Evolutionary conservation across 2,329 filamentous ascomycete genomes (phyloP).

Genomic region (Exophiala calicioides): DNA sequence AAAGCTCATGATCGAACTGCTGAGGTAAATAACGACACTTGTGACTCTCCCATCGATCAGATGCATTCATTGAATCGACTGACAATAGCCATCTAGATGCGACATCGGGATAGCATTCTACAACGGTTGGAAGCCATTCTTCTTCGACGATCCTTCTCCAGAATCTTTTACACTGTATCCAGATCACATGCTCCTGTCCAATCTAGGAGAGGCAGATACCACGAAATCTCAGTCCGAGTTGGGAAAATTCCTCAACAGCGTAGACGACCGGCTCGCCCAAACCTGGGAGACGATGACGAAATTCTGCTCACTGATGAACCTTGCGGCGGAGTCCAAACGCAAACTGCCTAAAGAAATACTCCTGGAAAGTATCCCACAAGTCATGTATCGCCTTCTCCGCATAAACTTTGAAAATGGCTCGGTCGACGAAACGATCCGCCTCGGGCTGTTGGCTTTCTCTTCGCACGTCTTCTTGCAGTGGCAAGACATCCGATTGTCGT

Average conservation of each 20-base stretch:
- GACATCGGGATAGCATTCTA: constrained; percentile 35
- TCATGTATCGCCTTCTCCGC: constrained; percentile 45
- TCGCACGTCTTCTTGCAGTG: constrained; percentile 46
- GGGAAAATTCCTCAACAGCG: constrained; percentile 17
- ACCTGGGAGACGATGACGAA: constrained; percentile 33
- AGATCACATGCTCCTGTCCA: constrained; percentile 11
- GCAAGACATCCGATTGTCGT: constrained; percentile 32
- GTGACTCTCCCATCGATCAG: neutral
- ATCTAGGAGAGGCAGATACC: neutral
- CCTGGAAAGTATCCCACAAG: constrained; percentile 40
- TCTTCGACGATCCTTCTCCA: constrained; percentile 30
- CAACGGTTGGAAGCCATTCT: constrained; percentile 30
- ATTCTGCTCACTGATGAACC: constrained; percentile 35
- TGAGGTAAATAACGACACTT: constrained; percentile 31
- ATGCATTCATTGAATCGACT: constrained; percentile 9
- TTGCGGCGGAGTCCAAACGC: constrained; percentile 28
- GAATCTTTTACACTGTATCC: constrained; percentile 33
- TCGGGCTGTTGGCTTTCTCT: constrained; percentile 43
- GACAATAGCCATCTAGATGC: constrained; percentile 29
- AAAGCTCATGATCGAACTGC: constrained; percentile 42
- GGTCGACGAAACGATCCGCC: constrained; percentile 40
- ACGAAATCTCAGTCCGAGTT: constrained; percentile 1
- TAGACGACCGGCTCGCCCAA: constrained; percentile 28
- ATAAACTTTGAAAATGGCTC: constrained; percentile 35
- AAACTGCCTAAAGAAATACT: constrained; percentile 30